Evolutionary conservation across 2,329 filamentous ascomycete species (phyloP), one percentile per base, ranked within the genome.

Genomic region (Fusarium coffeatum): DNA sequence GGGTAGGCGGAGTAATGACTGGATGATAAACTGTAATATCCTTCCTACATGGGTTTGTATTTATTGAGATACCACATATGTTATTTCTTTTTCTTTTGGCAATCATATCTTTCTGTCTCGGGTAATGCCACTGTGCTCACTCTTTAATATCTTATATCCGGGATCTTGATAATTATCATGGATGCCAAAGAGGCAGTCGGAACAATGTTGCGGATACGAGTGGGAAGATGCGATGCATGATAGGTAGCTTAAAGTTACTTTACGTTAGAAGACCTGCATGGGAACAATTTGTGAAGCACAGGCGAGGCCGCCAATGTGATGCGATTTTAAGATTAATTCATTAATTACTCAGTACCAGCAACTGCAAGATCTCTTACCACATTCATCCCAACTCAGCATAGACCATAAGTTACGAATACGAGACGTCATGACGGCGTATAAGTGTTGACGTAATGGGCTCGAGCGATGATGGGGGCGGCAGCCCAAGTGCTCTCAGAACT

Each of bases 61-160:
- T 58, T 63, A 57, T 43, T 49, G 48, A 71, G 69, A 71, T 71
- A 71, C 69, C 68, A 71, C 57, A 72, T 69, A 67, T 55, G 61
- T 64, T 69, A 64, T 27, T 65, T 46, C 55, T 72, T 72, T 27
- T 65, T 48, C 20, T 20, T 51, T 46, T 43, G 8, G 22, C 28
- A 16, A 55, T 45, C 11, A 23, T n/a, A 8, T 37, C 20, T 20
- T 37, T 18, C 12, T 16, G 4, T n/a, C 22, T 13, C 25, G 11
- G n/a, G n/a, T 13, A 48, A 20, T 28, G 12, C n/a, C 13, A 8
- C 20, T n/a, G 18, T 47, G 25, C 5, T 41, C 20, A 25, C 18
- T 20, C 8, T 25, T 20, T 16, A 18, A 16, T 20, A 18, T 23
- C 47, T 40, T 8, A 16, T 40, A 40, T 20, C 32, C 22, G 18